Conservation (phyloP, 148 eudicot genomes). For the Beta vulgaris region DNA sequence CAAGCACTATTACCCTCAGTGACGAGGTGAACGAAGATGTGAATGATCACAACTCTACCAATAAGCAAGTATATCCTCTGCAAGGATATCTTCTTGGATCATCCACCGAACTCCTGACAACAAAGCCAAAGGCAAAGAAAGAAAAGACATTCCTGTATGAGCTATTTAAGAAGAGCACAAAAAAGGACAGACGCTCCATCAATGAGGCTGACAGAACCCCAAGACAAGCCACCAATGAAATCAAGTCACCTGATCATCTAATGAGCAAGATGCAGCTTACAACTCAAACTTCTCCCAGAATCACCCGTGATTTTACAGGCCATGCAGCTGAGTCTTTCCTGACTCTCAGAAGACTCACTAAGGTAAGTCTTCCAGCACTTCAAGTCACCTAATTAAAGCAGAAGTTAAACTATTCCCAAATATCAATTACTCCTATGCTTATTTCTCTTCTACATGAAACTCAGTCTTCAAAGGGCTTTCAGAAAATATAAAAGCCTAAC, state of each 20-base stretch:
- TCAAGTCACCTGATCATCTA: conserved; percentile 23
- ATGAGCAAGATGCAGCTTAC: conserved; percentile 40
- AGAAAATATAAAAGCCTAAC: neutral
- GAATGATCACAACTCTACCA: conserved; percentile 22
- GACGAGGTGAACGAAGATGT: conserved; percentile 35
- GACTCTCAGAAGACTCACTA: conserved; percentile 20
- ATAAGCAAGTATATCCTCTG: conserved; percentile 44
- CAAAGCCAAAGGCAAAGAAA: conserved; percentile 32
- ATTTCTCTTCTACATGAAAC: neutral
- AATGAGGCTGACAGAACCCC: conserved; percentile 17
- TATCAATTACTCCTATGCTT: neutral
- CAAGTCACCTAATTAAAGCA: neutral
- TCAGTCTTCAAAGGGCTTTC: neutral
- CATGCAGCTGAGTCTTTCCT: conserved; percentile 25
- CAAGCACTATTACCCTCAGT: conserved; percentile 41
- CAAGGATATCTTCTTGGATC: conserved; percentile 61
- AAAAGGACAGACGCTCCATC: conserved; percentile 1
- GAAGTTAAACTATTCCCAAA: neutral
- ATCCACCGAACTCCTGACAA: conserved; percentile 33
- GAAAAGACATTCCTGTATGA: conserved; percentile 35
- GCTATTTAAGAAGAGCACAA: conserved; percentile 32
- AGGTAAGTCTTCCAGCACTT: conserved; percentile 25
- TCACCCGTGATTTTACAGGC: conserved; percentile 23
- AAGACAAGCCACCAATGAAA: conserved; percentile 21
- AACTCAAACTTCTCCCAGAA: conserved; percentile 29